Evolutionary conservation across 306 rosid species (phyloP).

Genomic region (Inga leiocalycina): DNA sequence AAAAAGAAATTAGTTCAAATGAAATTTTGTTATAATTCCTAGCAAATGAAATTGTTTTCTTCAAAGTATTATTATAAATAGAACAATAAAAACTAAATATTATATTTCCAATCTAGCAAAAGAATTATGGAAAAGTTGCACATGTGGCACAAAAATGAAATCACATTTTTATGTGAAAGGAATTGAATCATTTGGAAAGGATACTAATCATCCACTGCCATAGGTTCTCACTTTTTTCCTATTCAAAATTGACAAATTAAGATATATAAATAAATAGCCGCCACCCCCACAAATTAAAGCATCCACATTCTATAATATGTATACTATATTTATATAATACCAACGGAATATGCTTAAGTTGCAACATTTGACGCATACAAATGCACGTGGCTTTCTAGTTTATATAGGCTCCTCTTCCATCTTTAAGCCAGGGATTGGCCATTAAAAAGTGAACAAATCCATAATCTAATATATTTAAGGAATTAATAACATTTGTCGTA

Average conservation of each 20-base stretch:
- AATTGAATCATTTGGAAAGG: constrained; percentile 1
- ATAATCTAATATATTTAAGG: not conserved
- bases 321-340: constrained; percentile 11
- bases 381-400: constrained; percentile 38
- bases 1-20: not conserved
- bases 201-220: not conserved
- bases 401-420: constrained; percentile 19
- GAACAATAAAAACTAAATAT: not conserved
- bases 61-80: not conserved
- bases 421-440: constrained; percentile 14
- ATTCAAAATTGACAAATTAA: constrained; percentile 27
- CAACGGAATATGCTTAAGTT: constrained; percentile 29
- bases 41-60: not conserved
- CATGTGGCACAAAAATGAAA: constrained; percentile 1
- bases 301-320: constrained; percentile 22
- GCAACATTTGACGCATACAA: constrained; percentile 28
- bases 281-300: constrained; percentile 52
- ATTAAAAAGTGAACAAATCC: not conserved
- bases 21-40: not conserved
- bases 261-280: constrained; percentile 37
- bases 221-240: constrained; percentile 28
- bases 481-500: not conserved
- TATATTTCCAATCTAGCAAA: not conserved
- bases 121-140: not conserved
- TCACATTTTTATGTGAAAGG: not conserved